Percentiles rank a stretch among this genome's conserved stretches.
Conservation (phyloP, 1,284 basidiomycete genomes). For the Microbotryum lychnidis-dioicae region DNA sequence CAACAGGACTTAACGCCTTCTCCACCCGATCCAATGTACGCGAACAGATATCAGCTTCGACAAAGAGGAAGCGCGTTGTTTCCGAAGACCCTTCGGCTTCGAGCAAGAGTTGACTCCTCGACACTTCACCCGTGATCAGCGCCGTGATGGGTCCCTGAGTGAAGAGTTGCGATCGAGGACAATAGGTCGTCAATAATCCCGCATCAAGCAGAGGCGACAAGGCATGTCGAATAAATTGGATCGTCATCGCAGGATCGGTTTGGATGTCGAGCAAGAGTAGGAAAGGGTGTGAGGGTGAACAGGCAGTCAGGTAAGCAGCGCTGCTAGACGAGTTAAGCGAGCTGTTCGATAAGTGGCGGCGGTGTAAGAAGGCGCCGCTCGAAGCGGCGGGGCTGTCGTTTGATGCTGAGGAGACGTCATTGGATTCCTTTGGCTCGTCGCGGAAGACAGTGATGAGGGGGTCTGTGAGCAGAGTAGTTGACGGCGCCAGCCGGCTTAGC, state of each 20-base stretch:
- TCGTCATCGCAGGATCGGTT: slow-evolving; percentile 8
- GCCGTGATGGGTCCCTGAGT: slow-evolving; percentile 16
- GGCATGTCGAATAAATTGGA: slow-evolving; percentile 15
- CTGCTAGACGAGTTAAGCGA: not conserved
- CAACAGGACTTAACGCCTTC: slow-evolving; percentile 11
- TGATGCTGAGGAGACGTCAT: not conserved
- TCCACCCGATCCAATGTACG: not conserved
- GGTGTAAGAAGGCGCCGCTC: not conserved
- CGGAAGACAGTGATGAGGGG: slow-evolving; percentile 17
- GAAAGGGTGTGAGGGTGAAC: slow-evolving; percentile 7
- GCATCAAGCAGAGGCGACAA: slow-evolving; percentile 18
- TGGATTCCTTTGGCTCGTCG: not conserved
- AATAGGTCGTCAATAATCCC: slow-evolving; percentile 16
- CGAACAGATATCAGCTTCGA: slow-evolving; percentile 4
- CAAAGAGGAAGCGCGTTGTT: slow-evolving; percentile 12
- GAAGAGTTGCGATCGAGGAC: slow-evolving; percentile 9
- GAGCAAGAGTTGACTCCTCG: slow-evolving; percentile 2
- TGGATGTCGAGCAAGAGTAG: slow-evolving; percentile 19
- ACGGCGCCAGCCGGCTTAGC: no score
- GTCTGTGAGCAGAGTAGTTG: slow-evolving; percentile 1
- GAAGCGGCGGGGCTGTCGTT: slow-evolving; percentile 16
- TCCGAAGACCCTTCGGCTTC: slow-evolving; percentile 6
- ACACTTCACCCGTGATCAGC: slow-evolving; percentile 2
- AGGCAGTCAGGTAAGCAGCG: not conserved
- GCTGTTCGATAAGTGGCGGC: not conserved